Conservation (phyloP, 2,329 filamentous ascomycete species). For the Colletotrichum sp. region DNA sequence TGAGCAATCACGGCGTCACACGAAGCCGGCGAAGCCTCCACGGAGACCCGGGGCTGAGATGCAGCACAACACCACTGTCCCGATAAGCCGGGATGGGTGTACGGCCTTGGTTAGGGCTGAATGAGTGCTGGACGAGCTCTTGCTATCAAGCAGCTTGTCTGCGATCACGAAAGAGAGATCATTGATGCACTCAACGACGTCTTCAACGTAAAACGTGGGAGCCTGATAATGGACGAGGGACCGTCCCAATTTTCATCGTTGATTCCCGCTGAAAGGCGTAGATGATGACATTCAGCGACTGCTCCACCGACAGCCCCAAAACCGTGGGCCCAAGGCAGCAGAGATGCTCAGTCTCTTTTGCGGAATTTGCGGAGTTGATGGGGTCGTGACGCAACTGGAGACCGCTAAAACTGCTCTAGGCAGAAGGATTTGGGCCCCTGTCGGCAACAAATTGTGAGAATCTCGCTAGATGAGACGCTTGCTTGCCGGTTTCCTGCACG, state of each 20-base stretch:
- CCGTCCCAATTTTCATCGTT: not conserved
- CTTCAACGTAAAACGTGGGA: not conserved
- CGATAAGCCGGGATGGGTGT: not conserved
- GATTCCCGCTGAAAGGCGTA: not conserved
- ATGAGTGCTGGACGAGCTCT: not conserved
- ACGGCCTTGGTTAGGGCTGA: not conserved
- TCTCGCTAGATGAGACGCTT: not conserved
- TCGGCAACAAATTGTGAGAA: not conserved
- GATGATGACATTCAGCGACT: not conserved
- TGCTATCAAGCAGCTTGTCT: not conserved
- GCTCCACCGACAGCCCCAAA: not conserved
- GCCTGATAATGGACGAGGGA: not conserved
- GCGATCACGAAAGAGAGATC: rapidly evolving
- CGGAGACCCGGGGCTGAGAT: not conserved
- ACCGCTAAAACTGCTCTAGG: not conserved
- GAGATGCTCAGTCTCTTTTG: not conserved
- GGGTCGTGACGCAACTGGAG: not conserved
- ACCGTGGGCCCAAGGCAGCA: not conserved
- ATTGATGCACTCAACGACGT: not conserved
- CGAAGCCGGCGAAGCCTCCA: not conserved
- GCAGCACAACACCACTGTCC: not conserved
- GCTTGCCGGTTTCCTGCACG: not conserved
- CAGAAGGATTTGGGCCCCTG: not conserved
- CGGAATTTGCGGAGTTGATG: not conserved
- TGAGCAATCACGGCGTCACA: not conserved